Percentiles rank a stretch among this genome's conserved stretches.
Evolutionary conservation across 345 rosid species (phyloP).

Genomic region (Hypericum perforatum): DNA sequence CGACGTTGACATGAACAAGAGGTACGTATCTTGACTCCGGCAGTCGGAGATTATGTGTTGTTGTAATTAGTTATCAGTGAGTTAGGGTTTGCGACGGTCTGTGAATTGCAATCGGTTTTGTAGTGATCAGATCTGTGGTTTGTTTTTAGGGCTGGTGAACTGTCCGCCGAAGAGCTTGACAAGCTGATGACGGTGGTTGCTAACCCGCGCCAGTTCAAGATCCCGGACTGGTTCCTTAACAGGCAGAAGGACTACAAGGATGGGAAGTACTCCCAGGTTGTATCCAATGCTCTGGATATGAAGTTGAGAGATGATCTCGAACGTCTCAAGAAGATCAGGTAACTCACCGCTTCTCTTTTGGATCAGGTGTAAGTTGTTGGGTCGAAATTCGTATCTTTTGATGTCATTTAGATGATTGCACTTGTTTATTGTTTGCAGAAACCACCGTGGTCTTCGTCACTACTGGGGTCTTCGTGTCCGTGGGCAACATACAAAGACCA

Average conservation of each 20-base stretch:
- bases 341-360: neutral
- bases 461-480: conserved; percentile 98
- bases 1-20: conserved; percentile 93
- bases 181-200: conserved; percentile 80
- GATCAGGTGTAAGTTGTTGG: too few species aligned
- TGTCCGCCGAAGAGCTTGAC: conserved; percentile 73
- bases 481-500: conserved; percentile 97
- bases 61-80: neutral
- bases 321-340: conserved; percentile 89
- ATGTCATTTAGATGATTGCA: too few species aligned
- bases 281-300: conserved; percentile 89
- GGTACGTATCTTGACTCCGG: conserved; percentile 21
- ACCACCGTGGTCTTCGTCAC: conserved; percentile 95
- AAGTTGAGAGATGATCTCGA: conserved; percentile 94
- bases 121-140: conserved; percentile 1
- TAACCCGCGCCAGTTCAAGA: conserved; percentile 82
- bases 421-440: conserved; percentile 27
- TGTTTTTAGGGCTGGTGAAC: conserved; percentile 63
- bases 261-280: conserved; percentile 78
- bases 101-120: neutral
- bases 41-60: too few species aligned
- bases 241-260: conserved; percentile 94
- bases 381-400: too few species aligned
- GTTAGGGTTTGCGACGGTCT: neutral
- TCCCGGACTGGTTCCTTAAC: conserved; percentile 89